Evolutionary conservation across 2,329 filamentous ascomycete genomes (phyloP).

Genomic region (Fusarium luffae): DNA sequence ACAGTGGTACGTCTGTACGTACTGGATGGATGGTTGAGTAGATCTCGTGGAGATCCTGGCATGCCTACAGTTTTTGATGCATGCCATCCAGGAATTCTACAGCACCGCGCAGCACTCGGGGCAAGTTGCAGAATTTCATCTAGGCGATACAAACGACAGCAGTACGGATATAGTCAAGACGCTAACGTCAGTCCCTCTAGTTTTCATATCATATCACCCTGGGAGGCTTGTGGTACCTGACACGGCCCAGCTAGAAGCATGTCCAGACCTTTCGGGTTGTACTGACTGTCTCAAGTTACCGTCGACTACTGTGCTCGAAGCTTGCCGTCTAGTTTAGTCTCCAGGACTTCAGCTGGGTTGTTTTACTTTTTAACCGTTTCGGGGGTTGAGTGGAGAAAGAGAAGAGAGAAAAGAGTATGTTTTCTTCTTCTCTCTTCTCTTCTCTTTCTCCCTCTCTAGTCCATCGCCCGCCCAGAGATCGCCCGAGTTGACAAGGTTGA

Average conservation of each 20-base stretch:
- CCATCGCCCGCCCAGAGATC: slow-evolving; percentile 1
- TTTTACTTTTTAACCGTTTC: slow-evolving; percentile 28
- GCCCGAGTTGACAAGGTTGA: slow-evolving; percentile 7
- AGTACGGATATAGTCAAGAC: background rate
- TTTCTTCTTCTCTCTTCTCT: slow-evolving; percentile 19
- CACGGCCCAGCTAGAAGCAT: slow-evolving; percentile 9
- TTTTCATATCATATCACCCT: background rate
- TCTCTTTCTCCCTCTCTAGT: slow-evolving; percentile 14
- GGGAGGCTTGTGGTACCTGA: slow-evolving; percentile 16
- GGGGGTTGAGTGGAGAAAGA: slow-evolving; percentile 24
- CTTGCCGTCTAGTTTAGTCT: slow-evolving; percentile 18
- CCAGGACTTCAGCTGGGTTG: slow-evolving; percentile 12
- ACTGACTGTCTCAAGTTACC: background rate
- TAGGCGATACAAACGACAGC: slow-evolving; percentile 10
- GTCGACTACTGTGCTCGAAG: background rate
- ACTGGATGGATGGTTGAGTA: slow-evolving; percentile 17
- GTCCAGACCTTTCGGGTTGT: background rate
- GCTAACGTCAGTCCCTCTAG: background rate
- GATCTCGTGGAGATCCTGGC: slow-evolving; percentile 44
- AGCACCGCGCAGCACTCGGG: slow-evolving; percentile 9
- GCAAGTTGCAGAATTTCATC: slow-evolving; percentile 19
- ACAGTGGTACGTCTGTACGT: background rate
- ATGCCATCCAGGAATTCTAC: slow-evolving; percentile 37
- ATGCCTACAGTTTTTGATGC: slow-evolving; percentile 38
- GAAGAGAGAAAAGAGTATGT: slow-evolving; percentile 22